Evolutionary conservation across 1,139 yeast species (phyloP), one percentile per base, ranked within the genome.

Genomic region (Pichia sp.): DNA sequence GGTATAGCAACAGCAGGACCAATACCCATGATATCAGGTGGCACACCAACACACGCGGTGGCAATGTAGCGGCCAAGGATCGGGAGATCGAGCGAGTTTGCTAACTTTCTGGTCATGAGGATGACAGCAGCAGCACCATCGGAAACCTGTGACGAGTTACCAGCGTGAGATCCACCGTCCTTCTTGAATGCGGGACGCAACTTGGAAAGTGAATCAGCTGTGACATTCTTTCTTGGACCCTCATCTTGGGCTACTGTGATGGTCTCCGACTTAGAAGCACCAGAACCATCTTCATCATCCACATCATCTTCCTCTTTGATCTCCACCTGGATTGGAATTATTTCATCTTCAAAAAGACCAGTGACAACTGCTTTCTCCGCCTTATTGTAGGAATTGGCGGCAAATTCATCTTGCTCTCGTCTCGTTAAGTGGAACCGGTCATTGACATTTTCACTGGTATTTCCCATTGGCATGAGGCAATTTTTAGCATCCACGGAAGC

Each of bases 1-100:
- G 96, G 96, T 52, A 88, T 86, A 45, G 97, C 96, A 50, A 74
- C 75, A 23, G 94, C 96, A 42, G 96, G 96, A 37, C 96, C 97
- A 53, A 88, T 77, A 45, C 97, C 97, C 97, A 88, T 88, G 46
- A 87, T 76, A 63, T 85, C 94, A 27, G 97, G 96, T 42, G 96
- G 95, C 33, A 88, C 96, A 57, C 97, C 96, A 39, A 80, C 88
- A 34, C 78, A 64, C 41, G 77, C 71, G 56, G 85, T 76, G 51
- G 77, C 81, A 45, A 87, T 77, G 51, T 74, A 88, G 66, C 84
- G 84, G 49, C 77, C 95, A 42, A 80, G 58, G 36, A 74, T 66
- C 42, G 77, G 74, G 55, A 82, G 69, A 31, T 82, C 80, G 47
- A 80, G 65, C 52, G 72, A 64, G 60, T 82, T 79, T 30, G 97